These are phyloP conservation scores for Citrullus colocynthis DNA, from an alignment of 306 rosid species.

Conservation along the genomic window DNA sequence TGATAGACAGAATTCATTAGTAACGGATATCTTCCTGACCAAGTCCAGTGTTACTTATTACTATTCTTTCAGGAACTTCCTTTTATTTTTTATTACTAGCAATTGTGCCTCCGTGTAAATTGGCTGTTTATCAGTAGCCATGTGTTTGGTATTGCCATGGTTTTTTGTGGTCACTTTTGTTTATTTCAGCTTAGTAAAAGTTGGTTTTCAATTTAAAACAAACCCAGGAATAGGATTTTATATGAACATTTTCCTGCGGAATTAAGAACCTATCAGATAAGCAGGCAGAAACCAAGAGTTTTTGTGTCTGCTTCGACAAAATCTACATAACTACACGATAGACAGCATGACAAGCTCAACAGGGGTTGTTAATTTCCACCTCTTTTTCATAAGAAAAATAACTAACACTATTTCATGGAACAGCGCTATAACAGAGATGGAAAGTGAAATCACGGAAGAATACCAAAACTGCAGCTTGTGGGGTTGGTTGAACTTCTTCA, in stretches of 20 bases:
- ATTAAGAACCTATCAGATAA: not conserved
- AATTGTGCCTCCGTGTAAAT: not conserved
- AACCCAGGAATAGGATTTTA: not conserved
- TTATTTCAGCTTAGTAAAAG: not conserved
- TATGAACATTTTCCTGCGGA: not conserved
- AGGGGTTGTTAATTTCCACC: not conserved
- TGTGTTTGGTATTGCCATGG: not conserved
- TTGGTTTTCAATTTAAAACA: not conserved
- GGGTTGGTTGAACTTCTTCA: constrained; percentile 39
- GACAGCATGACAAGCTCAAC: not conserved
- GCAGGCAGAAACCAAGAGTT: not conserved
- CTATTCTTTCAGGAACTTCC: not conserved
- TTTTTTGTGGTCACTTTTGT: not conserved
- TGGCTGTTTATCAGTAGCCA: not conserved
- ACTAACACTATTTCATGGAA: not conserved
- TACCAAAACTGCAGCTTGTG: constrained; percentile 87
- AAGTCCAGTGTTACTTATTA: not conserved
- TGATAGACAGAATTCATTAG: not conserved
- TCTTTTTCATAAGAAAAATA: not conserved
- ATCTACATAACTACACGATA: not conserved
- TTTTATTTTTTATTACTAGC: not conserved
- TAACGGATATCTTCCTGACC: not conserved
- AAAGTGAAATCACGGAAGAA: not conserved
- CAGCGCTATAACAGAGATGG: not conserved
- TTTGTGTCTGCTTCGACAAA: not conserved